Evolutionary conservation across 2,329 filamentous ascomycete species (phyloP).

Genomic region (Nemania sp.): DNA sequence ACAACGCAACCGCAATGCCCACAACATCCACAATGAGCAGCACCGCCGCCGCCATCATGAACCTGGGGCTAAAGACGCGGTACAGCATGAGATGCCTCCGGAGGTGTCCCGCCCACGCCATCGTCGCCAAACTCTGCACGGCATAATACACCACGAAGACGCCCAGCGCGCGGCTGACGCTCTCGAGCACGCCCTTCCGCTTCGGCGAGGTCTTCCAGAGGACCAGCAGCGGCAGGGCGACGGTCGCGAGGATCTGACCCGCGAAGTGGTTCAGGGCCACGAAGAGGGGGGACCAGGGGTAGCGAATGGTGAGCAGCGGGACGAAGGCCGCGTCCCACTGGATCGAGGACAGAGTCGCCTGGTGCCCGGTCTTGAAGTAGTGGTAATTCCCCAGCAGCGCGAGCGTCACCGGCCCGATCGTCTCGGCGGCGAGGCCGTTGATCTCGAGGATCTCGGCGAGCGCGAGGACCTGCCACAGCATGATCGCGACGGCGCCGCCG

Average conservation of each 20-base stretch:
- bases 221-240: slow-evolving; percentile 82
- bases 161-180: slow-evolving; percentile 76
- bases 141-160: slow-evolving; percentile 86
- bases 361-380: slow-evolving; percentile 98
- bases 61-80: slow-evolving; percentile 90
- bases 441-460: slow-evolving; percentile 74
- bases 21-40: slow-evolving; percentile 83
- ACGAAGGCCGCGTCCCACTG: slow-evolving; percentile 98
- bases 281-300: slow-evolving; percentile 89
- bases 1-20: slow-evolving; percentile 75
- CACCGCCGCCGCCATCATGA: slow-evolving; percentile 81
- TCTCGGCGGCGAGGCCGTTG: slow-evolving; percentile 70
- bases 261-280: slow-evolving; percentile 89
- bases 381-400: slow-evolving; percentile 92
- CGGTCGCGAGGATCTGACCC: slow-evolving; percentile 84
- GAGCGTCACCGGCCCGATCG: slow-evolving; percentile 86
- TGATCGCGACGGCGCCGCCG: slow-evolving; percentile 81
- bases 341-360: slow-evolving; percentile 86
- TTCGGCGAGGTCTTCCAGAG: slow-evolving; percentile 91
- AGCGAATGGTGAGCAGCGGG: slow-evolving; percentile 81
- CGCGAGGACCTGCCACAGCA: slow-evolving; percentile 90
- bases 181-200: slow-evolving; percentile 75
- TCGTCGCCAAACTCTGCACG: slow-evolving; percentile 84
- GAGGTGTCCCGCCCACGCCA: slow-evolving; percentile 89
- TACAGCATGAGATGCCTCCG: slow-evolving; percentile 96